Percentiles rank a stretch among this genome's conserved stretches.
Conservation (phyloP, 2,329 filamentous ascomycete species). For the Gaeumannomyces sp. region DNA sequence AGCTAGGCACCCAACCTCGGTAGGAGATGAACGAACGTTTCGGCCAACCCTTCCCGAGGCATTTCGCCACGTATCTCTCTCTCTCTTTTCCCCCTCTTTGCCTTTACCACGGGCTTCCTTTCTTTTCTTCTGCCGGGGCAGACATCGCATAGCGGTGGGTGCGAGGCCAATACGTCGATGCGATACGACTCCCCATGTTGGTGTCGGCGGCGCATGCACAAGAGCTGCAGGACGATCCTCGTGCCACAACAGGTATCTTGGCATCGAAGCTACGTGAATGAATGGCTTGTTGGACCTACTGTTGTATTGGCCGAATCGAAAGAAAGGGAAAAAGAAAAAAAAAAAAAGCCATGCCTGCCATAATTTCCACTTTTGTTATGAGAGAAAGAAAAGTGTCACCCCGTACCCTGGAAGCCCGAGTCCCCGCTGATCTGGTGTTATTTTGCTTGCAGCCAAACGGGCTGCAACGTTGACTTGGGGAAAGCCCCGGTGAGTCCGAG, state of each 20-base stretch:
- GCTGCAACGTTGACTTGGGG: background rate
- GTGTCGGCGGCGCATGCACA: background rate
- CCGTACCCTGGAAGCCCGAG: too few relatives aligned
- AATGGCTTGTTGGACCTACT: background rate
- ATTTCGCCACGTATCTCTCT: background rate
- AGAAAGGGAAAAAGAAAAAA: background rate
- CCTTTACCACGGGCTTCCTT: background rate
- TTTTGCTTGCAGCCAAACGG: background rate
- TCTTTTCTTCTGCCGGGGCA: background rate
- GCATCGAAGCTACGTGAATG: background rate
- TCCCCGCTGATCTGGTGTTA: background rate
- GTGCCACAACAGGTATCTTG: background rate
- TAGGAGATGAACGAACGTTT: background rate
- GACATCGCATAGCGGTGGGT: background rate
- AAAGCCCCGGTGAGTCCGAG: background rate
- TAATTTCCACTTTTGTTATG: background rate
- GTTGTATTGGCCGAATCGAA: background rate
- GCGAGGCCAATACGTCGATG: background rate
- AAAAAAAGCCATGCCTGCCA: background rate
- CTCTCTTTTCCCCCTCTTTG: background rate
- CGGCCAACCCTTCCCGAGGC: background rate
- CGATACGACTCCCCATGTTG: background rate
- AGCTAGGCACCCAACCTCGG: too few relatives aligned
- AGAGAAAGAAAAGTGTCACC: background rate
- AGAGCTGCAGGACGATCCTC: background rate